Percentiles rank a stretch among this genome's conserved stretches.
phyloP scores from a whole-genome alignment of 176 grass and related monocot genomes.

The Carex parvula region DNA sequence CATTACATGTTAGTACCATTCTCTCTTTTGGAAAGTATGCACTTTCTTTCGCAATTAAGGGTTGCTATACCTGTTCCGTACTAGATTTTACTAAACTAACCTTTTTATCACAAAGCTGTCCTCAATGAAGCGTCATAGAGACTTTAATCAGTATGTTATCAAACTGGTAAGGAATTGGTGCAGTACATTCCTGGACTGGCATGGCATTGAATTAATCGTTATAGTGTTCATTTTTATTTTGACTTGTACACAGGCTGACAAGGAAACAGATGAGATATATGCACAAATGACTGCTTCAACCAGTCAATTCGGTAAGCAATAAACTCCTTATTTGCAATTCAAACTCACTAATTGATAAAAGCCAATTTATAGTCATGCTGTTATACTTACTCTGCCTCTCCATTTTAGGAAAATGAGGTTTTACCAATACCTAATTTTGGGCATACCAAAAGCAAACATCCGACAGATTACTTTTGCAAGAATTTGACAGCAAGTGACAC shows the following conservation, averaged over 20 bases:
- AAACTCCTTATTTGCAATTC: slow-evolving; percentile 8
- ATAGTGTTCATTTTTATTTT: background rate
- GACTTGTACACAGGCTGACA: slow-evolving; percentile 56
- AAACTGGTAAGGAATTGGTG: background rate
- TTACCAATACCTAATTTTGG: slow-evolving; percentile 81
- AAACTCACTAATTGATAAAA: background rate
- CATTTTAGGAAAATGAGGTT: slow-evolving; percentile 84
- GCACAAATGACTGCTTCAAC: slow-evolving; percentile 95
- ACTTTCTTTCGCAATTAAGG: background rate
- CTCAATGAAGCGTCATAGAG: background rate
- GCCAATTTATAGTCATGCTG: background rate
- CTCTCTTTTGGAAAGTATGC: background rate
- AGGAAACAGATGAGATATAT: slow-evolving; percentile 96
- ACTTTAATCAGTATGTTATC: background rate
- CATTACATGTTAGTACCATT: slow-evolving; percentile 60
- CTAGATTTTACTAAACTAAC: background rate
- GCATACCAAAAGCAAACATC: slow-evolving; percentile 77
- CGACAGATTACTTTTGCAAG: slow-evolving; percentile 93
- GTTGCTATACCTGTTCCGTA: background rate
- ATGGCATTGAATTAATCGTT: background rate
- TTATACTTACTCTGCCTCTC: background rate
- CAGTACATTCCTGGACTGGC: background rate
- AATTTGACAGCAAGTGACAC: slow-evolving; percentile 91
- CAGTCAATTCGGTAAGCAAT: slow-evolving; percentile 71
- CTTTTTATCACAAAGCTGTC: background rate